Conservation (phyloP, 257 asterid species). For the Echium plantagineum region DNA sequence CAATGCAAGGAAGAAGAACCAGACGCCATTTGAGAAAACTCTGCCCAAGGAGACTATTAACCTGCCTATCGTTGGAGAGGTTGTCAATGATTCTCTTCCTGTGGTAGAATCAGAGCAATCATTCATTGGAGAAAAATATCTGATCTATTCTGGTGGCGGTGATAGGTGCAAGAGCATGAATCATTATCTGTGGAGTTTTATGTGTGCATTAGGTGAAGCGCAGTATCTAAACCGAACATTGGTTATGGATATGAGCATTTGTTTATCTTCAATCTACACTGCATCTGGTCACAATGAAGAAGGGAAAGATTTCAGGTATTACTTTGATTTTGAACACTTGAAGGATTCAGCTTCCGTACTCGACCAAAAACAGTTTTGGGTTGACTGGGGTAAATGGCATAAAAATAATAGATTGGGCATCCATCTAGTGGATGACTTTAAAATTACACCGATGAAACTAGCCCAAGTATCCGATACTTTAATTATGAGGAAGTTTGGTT, state of each 20-base stretch:
- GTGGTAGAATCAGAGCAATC: slow-evolving; percentile 46
- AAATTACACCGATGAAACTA: slow-evolving; percentile 56
- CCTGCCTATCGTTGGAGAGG: slow-evolving; percentile 52
- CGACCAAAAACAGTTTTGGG: slow-evolving; percentile 62
- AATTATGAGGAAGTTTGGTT: slow-evolving; percentile 63
- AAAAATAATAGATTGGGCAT: slow-evolving; percentile 38
- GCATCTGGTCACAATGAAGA: slow-evolving; percentile 60
- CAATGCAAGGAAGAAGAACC: slow-evolving; percentile 54
- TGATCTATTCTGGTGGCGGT: slow-evolving; percentile 69
- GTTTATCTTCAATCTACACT: slow-evolving; percentile 63
- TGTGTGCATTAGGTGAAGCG: slow-evolving; percentile 85
- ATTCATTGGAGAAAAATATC: slow-evolving; percentile 49
- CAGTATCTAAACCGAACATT: slow-evolving; percentile 80
- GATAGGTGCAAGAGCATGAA: slow-evolving; percentile 82
- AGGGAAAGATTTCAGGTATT: slow-evolving; percentile 74
- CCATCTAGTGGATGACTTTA: slow-evolving; percentile 61
- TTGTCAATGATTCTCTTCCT: slow-evolving; percentile 44
- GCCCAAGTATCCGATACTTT: slow-evolving; percentile 38
- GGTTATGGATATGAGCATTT: slow-evolving; percentile 62
- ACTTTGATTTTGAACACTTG: slow-evolving; percentile 76
- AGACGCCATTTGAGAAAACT: slow-evolving; percentile 48
- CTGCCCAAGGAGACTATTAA: slow-evolving; percentile 26
- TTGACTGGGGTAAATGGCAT: slow-evolving; percentile 52
- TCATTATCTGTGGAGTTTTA: slow-evolving; percentile 74
- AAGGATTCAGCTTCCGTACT: slow-evolving; percentile 55